phyloP scores from a whole-genome alignment of 2,329 filamentous ascomycete genomes.

The Parasarocladium wereldwijsianum region DNA sequence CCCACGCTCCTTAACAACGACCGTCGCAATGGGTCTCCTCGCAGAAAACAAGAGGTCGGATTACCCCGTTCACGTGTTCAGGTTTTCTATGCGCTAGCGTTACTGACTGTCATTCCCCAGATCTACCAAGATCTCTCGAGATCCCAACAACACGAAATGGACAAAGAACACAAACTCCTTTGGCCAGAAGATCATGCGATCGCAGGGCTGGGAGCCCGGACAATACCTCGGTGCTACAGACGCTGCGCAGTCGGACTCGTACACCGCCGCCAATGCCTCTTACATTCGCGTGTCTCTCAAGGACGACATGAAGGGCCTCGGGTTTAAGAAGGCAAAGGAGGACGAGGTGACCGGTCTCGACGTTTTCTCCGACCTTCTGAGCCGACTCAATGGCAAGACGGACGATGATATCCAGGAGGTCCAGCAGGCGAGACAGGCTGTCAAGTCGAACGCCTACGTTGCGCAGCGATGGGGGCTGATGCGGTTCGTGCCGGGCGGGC shows the following conservation, averaged over 20 bases:
- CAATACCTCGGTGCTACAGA: slow-evolving; percentile 66
- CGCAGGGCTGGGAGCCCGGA: slow-evolving; percentile 85
- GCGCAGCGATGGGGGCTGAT: slow-evolving; percentile 65
- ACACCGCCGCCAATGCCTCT: slow-evolving; percentile 67
- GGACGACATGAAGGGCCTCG: slow-evolving; percentile 82
- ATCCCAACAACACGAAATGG: slow-evolving; percentile 96
- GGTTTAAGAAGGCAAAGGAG: slow-evolving; percentile 61
- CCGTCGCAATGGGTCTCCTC: slow-evolving; percentile 20
- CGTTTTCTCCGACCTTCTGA: slow-evolving; percentile 73
- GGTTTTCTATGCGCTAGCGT: neutral
- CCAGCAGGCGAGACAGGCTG: slow-evolving; percentile 49
- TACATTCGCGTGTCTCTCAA: slow-evolving; percentile 78
- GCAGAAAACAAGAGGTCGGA: slow-evolving; percentile 19
- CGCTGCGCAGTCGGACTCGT: slow-evolving; percentile 58
- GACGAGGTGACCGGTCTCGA: slow-evolving; percentile 75
- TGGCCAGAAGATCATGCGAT: slow-evolving; percentile 76
- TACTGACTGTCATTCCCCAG: slow-evolving; percentile 11
- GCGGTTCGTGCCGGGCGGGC: slow-evolving; percentile 77
- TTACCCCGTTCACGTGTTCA: neutral
- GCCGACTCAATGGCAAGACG: slow-evolving; percentile 76
- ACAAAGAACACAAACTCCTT: slow-evolving; percentile 67
- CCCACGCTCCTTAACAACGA: neutral
- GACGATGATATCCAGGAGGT: slow-evolving; percentile 60
- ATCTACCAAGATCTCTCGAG: slow-evolving; percentile 59
- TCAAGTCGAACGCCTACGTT: slow-evolving; percentile 60